Evolutionary conservation across 2,329 filamentous ascomycete species (phyloP).

Genomic region (Cyclaneusma minus): DNA sequence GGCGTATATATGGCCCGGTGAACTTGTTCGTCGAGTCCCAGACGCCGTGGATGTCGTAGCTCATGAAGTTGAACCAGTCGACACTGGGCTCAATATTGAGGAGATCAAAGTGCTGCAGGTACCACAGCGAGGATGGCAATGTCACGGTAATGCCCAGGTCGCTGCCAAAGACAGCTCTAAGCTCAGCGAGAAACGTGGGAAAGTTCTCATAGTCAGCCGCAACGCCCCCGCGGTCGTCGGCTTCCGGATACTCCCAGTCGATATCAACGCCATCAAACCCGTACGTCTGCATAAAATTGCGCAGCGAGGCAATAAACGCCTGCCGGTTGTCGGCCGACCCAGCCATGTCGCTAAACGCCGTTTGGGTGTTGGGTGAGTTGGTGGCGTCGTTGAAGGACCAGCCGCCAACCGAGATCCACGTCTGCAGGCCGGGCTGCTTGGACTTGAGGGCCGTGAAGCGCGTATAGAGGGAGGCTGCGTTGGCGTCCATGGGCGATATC

Average conservation of each 20-base stretch:
- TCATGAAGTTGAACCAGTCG: constrained; percentile 16
- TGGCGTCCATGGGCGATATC: too few relatives aligned
- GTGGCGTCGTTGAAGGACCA: constrained; percentile 22
- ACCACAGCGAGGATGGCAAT: constrained; percentile 12
- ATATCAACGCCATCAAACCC: constrained; percentile 8
- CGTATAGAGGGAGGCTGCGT: constrained; percentile 5
- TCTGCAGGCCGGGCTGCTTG: constrained; percentile 11
- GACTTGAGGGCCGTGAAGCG: constrained; percentile 17
- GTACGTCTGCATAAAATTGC: constrained; percentile 6
- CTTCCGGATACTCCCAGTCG: constrained; percentile 17
- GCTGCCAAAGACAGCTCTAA: neutral
- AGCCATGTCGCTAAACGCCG: too few relatives aligned
- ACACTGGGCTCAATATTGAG: constrained; percentile 7
- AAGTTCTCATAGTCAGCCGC: constrained; percentile 20
- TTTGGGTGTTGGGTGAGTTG: constrained; percentile 6
- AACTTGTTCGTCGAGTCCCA: constrained; percentile 18
- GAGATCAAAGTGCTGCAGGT: constrained; percentile 15
- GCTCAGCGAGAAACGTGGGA: constrained; percentile 9
- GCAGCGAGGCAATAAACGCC: constrained; percentile 5
- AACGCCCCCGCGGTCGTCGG: constrained; percentile 22
- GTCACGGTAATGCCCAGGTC: constrained; percentile 3
- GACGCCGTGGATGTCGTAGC: constrained; percentile 17
- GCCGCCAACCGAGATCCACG: constrained; percentile 22
- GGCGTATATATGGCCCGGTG: constrained; percentile 4
- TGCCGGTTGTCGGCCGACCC: constrained; percentile 16